A percentile compares a stretch with the other conserved stretches of the same genome.
phyloP scores from a whole-genome alignment of 345 rosid species.

The Populus euphratica region DNA sequence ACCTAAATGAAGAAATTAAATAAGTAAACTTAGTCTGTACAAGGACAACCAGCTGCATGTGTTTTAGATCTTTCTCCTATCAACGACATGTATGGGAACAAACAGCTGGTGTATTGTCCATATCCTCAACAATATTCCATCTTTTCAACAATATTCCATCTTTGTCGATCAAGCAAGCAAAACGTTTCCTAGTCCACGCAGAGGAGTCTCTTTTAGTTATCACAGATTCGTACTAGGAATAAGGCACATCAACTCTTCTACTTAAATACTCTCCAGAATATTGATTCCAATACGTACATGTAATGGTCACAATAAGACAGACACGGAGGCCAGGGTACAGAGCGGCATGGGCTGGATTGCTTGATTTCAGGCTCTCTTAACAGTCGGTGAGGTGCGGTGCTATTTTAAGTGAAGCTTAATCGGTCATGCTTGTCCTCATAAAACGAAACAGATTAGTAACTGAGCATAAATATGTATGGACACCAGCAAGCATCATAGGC shows the following conservation, averaged over 20 bases:
- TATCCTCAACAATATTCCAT: background rate
- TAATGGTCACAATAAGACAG: constrained; percentile 15
- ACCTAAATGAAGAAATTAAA: background rate
- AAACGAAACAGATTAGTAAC: background rate
- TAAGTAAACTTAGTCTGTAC: background rate
- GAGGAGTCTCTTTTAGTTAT: background rate
- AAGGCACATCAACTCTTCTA: background rate
- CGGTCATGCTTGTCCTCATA: background rate
- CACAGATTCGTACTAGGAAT: background rate
- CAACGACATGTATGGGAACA: background rate
- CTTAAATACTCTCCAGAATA: background rate
- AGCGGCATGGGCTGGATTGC: constrained; percentile 18
- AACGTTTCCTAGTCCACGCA: background rate
- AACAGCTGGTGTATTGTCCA: background rate
- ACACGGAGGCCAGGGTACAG: constrained; percentile 27
- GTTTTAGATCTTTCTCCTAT: background rate
- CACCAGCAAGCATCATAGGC: background rate
- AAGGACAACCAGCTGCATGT: background rate
- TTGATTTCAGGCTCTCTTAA: constrained; percentile 1
- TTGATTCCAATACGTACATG: background rate
- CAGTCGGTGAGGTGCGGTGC: constrained; percentile 25
- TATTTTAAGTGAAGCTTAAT: background rate
- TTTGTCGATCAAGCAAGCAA: background rate
- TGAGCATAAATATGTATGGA: background rate
- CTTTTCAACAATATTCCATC: background rate